phyloP scores from a whole-genome alignment of 2,329 filamentous ascomycete species.

The Elsinoe batatas region DNA sequence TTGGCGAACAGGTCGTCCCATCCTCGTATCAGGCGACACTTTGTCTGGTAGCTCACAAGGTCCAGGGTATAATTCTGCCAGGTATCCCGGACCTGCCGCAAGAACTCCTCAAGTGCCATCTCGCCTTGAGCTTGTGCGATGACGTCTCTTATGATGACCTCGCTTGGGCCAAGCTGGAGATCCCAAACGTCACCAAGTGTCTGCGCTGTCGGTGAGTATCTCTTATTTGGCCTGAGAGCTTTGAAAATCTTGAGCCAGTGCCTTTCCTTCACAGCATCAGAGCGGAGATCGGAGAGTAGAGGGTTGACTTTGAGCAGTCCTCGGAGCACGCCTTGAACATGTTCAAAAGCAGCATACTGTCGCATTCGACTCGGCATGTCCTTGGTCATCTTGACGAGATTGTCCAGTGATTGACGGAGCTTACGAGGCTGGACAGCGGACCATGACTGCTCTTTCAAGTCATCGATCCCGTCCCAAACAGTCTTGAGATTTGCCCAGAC shows the following conservation, averaged over 20 bases:
- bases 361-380: conserved; percentile 99
- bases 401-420: conserved; percentile 78
- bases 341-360: conserved; percentile 98
- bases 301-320: conserved; percentile 85
- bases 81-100: conserved; percentile 90
- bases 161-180: conserved; percentile 77
- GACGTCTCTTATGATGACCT: conserved; percentile 81
- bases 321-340: conserved; percentile 84
- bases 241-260: conserved; percentile 99
- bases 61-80: conserved; percentile 95
- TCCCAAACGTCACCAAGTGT: conserved; percentile 99
- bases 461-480: conserved; percentile 93
- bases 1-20: conserved; percentile 98
- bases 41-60: conserved; percentile 94
- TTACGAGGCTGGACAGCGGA: conserved; percentile 92
- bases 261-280: conserved; percentile 87
- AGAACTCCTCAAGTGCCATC: conserved; percentile 95
- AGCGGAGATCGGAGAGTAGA: conserved; percentile 81
- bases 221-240: conserved; percentile 79
- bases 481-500: conserved; percentile 94
- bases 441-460: conserved; percentile 87
- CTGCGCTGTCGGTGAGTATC: conserved; percentile 89
- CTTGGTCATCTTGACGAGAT: conserved; percentile 93
- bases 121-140: conserved; percentile 94
- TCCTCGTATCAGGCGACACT: conserved; percentile 90